Conservation (phyloP, 23 red algal species). For the Gracilaria domingensis region DNA sequence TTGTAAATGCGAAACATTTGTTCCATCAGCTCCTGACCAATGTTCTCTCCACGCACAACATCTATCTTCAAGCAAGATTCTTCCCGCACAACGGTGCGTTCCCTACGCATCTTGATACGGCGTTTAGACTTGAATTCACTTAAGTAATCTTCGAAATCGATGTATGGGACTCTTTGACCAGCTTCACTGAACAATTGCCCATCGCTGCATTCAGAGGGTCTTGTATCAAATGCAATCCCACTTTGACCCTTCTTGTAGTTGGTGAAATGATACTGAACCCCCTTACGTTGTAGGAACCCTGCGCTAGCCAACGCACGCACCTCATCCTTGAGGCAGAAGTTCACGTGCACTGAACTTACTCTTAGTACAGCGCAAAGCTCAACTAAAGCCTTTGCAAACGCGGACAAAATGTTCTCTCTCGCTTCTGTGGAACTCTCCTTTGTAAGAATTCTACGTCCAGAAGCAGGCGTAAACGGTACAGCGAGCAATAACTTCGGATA, state of each 20-base stretch:
- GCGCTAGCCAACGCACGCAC: conserved; percentile 42
- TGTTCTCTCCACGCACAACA: conserved; percentile 69
- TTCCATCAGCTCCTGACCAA: conserved; percentile 43
- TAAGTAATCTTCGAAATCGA: conserved; percentile 88
- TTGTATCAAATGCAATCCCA: not conserved
- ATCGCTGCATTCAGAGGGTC: not conserved
- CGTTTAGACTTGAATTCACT: conserved; percentile 80
- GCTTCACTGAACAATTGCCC: not conserved
- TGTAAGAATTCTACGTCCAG: conserved; percentile 80
- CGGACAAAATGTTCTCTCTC: conserved; percentile 26
- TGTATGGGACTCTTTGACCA: conserved; percentile 35
- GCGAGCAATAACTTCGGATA: conserved; percentile 92
- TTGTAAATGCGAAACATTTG: conserved; percentile 84
- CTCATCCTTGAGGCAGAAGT: conserved; percentile 85
- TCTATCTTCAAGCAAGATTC: conserved; percentile 69
- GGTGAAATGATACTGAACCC: conserved; percentile 81
- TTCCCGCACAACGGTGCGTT: conserved; percentile 77
- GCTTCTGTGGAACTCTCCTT: not conserved
- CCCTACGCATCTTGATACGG: conserved; percentile 81
- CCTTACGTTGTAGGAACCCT: conserved; percentile 79
- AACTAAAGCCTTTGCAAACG: conserved; percentile 55
- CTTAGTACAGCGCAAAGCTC: conserved; percentile 45
- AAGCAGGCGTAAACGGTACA: conserved; percentile 88
- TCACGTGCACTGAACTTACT: conserved; percentile 85
- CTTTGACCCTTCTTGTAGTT: conserved; percentile 61